Conservation (phyloP, 371 early-diverging fungal genomes). For the Fennellomyces sp. region DNA sequence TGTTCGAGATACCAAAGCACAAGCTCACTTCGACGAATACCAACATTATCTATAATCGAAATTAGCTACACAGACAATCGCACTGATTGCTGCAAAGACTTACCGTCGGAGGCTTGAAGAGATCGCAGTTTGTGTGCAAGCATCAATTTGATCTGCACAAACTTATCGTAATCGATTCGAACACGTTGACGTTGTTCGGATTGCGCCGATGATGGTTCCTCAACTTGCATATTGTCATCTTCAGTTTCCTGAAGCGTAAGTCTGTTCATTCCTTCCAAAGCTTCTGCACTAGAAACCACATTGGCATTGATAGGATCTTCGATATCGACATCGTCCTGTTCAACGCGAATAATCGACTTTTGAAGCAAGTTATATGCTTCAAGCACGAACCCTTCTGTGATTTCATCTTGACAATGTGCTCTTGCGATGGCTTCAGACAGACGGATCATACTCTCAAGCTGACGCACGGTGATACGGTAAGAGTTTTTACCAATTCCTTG, state of each 20-base stretch:
- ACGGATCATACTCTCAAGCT: slow-evolving; percentile 97
- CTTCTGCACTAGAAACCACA: slow-evolving; percentile 41
- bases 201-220: slow-evolving; percentile 2
- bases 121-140: slow-evolving; percentile 69
- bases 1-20: slow-evolving; percentile 85
- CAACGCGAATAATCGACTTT: slow-evolving; percentile 92
- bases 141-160: slow-evolving; percentile 75
- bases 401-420: slow-evolving; percentile 80
- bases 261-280: slow-evolving; percentile 30
- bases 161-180: slow-evolving; percentile 78
- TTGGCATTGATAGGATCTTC: slow-evolving; percentile 34
- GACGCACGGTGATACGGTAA: slow-evolving; percentile 98
- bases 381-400: slow-evolving; percentile 78
- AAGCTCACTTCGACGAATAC: slow-evolving; percentile 74
- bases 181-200: slow-evolving; percentile 24
- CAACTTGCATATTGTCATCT: slow-evolving; percentile 36
- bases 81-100: too few species aligned
- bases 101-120: slow-evolving; percentile 25
- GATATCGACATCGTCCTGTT: slow-evolving; percentile 86
- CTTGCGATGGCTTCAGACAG: slow-evolving; percentile 98
- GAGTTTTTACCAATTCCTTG: slow-evolving; percentile 77
- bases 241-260: slow-evolving; percentile 11
- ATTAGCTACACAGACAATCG: too few species aligned
- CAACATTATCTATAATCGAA: slow-evolving; percentile 34
- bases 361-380: slow-evolving; percentile 94